These are phyloP conservation scores for Phytophthora rubi DNA, from an alignment of 352 stramenopile species.

Conservation along the genomic window DNA sequence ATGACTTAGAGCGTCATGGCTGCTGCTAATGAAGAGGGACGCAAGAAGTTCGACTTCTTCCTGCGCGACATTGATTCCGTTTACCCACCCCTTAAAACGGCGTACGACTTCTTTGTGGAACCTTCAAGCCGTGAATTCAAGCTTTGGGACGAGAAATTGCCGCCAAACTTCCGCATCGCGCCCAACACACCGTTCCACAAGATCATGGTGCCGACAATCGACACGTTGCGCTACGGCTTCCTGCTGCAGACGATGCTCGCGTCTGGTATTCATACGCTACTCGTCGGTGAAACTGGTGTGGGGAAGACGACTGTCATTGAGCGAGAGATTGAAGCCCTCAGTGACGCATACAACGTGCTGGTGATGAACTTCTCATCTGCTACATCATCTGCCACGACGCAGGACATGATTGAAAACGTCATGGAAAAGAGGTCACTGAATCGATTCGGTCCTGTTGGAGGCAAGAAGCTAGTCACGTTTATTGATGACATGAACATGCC, in stretches of 20 bases:
- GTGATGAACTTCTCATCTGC: slow-evolving; percentile 93
- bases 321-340: slow-evolving; percentile 82
- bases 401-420: slow-evolving; percentile 91
- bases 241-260: slow-evolving; percentile 80
- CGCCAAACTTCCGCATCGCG: slow-evolving; percentile 74
- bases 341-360: slow-evolving; percentile 75
- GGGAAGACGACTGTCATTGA: slow-evolving; percentile 90
- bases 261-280: slow-evolving; percentile 79
- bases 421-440: slow-evolving; percentile 93
- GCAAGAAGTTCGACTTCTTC: slow-evolving; percentile 87
- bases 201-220: slow-evolving; percentile 89
- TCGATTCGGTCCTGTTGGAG: slow-evolving; percentile 84
- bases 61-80: slow-evolving; percentile 93
- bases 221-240: slow-evolving; percentile 85
- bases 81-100: slow-evolving; percentile 91
- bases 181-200: slow-evolving; percentile 83
- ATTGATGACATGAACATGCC: slow-evolving; percentile 95
- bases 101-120: slow-evolving; percentile 95
- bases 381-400: slow-evolving; percentile 84
- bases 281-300: slow-evolving; percentile 91
- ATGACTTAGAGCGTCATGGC: slow-evolving; percentile 89
- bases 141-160: slow-evolving; percentile 85
- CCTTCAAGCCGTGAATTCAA: slow-evolving; percentile 77
- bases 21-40: slow-evolving; percentile 84
- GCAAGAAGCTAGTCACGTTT: slow-evolving; percentile 92